Base-by-base conservation (phyloP, 345 rosid genomes). In the Populus ilicifolia region DNA sequence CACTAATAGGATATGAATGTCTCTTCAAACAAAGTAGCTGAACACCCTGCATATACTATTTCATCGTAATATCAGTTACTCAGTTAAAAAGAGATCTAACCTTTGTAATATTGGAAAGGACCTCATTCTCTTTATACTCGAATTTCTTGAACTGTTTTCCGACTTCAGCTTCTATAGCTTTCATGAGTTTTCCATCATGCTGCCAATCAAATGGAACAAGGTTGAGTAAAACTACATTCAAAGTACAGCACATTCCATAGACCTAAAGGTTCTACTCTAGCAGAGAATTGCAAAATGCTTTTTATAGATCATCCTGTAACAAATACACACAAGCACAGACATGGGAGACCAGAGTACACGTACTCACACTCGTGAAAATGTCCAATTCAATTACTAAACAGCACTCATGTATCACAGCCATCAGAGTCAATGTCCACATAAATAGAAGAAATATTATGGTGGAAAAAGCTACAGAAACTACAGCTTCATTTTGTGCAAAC, bases 141-240 rank as follows among this genome's bases (percentile, higher is more conserved):
- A 90, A 93, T 54, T 81, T 71, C 74, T 90, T 94, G 74, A 96
- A 78, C 71, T 93, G 87, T 70, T 87, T 93, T 43, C 92, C 90
- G 25, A 93, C 21, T 71, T 80, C 90, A 8, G 89, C 93, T 80
- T 96, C 99, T 71, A 93, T 93, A 81, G 85, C 93, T 74, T 88
- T 91, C 75, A 93, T 79, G 71, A 93, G 96, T 69, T 86, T 84
- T 38, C 90, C 87, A 79, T 93, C 97, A 44, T 89, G 89, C 99
- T 96, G 89, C 83, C 82, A 78, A 81, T 73, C 43, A 46, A 38
- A 81, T 29, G 44, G 30, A 36, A 14, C 73, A 70, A 63, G 17
- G 63, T 71, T 77, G 66, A 82, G 87, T 54, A 67, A 77, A 39
- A 73, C 18, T 69, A 25, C 10, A 30, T 9, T 14, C 1, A 59